Evolutionary conservation across 306 rosid genomes (phyloP).

Genomic region (Begonia fuchsioides): DNA sequence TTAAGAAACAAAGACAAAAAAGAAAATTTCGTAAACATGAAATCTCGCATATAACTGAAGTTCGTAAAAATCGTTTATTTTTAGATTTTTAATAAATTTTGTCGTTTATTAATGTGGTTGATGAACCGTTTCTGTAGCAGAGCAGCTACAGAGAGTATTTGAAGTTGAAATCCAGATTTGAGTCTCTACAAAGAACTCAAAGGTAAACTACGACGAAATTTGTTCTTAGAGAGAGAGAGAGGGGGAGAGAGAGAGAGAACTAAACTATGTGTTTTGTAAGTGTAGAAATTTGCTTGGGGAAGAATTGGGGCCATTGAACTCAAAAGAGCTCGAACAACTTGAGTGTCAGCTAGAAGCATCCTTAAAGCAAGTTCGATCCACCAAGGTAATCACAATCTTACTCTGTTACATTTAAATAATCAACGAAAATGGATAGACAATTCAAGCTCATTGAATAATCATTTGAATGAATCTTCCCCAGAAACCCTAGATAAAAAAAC

Average conservation of each 20-base stretch:
- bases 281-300: conserved; percentile 90
- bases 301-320: conserved; percentile 73
- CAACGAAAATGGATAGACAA: not conserved
- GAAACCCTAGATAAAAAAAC: too few relatives aligned
- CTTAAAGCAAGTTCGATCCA: conserved; percentile 75
- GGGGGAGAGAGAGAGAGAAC: too few relatives aligned
- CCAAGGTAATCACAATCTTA: conserved; percentile 36
- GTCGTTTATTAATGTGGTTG: not conserved
- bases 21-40: too few relatives aligned
- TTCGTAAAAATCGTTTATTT: too few relatives aligned
- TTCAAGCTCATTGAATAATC: too few relatives aligned
- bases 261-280: too few relatives aligned
- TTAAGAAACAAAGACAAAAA: too few relatives aligned
- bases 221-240: too few relatives aligned
- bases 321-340: conserved; percentile 90
- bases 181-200: conserved; percentile 83
- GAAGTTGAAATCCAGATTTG: conserved; percentile 74
- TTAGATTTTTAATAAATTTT: too few relatives aligned
- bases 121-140: conserved; percentile 17
- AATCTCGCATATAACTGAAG: too few relatives aligned
- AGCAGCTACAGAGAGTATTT: conserved; percentile 82
- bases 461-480: not conserved
- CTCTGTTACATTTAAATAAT: not conserved
- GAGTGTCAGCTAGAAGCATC: conserved; percentile 86
- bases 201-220: conserved; percentile 28